Evolutionary conservation across 495 filamentous ascomycete genomes (phyloP), one percentile per base, ranked within the genome.

Genomic region (Annulohypoxylon nitens): DNA sequence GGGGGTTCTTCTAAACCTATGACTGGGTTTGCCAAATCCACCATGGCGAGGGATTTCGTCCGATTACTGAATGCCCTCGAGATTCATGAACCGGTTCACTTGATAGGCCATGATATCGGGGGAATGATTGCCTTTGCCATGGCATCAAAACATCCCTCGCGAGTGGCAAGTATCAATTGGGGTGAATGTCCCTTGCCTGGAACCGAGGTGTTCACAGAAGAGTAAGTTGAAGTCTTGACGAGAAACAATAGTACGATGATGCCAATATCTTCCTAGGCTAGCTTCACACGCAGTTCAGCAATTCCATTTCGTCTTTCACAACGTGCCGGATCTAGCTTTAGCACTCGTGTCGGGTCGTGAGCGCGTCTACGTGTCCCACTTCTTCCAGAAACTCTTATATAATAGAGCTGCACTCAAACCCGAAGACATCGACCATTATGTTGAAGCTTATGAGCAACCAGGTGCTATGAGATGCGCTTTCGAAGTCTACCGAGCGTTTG

Each of bases 221-320:
- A 73, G 70, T 68, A 47, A 64, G 64, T 58, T 54, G 10, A 45
- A 60, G 2, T n/a, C 1, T 14, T 10, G 5, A 6, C 23, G 10
- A 39, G 9, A 37, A 16, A 18, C 4, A 16, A 8, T 1, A 55
- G 11, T 20, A n/a, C 39, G 11, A 26, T 30, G 12, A 61, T 57
- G 12, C 59, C 57, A 25, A 69, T 33, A n/a, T 26, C 2, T 26
- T 23, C 2, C 2, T 20, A 74, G 71, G 14, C 65, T 67, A 18
- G 69, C 61, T 10, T 81, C 79, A 26, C 64, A 79, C 55, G 74
- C 70, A 8, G 64, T 74, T 14, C 57, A 75, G 34, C 71, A 79
- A 37, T 86, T 80, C 70, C 85, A 86, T 64, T 87, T 86, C 77
- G 73, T 78, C 26, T 87, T 86, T 65, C 83, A 87, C 61, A 50